Conservation (phyloP, 345 rosid genomes). For the Ceriops decandra region DNA sequence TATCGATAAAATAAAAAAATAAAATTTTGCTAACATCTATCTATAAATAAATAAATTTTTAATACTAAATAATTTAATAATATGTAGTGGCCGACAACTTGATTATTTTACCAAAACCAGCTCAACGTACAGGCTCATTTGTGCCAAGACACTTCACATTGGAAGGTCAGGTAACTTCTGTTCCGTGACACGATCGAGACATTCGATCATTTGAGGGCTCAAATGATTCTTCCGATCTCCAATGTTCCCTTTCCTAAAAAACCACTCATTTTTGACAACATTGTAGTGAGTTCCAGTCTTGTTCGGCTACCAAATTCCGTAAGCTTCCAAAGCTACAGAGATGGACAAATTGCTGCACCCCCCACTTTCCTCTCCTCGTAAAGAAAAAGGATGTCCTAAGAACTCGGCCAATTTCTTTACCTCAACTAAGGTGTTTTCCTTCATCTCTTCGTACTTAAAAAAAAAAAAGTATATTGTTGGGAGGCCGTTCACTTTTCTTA, state of each 20-base stretch:
- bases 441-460: constrained; percentile 7
- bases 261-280: too few relatives aligned
- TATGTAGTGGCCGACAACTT: too few relatives aligned
- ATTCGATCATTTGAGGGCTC: background rate
- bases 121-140: too few relatives aligned
- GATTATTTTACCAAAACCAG: too few relatives aligned
- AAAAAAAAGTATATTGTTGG: background rate
- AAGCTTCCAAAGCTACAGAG: constrained; percentile 3
- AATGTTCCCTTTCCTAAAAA: background rate
- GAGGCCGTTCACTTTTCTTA: too few relatives aligned
- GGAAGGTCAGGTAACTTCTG: background rate
- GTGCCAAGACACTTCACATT: too few relatives aligned
- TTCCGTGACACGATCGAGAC: background rate
- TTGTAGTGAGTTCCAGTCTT: background rate
- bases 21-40: too few relatives aligned
- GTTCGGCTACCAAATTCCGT: background rate
- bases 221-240: background rate
- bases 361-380: background rate
- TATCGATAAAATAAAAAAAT: too few relatives aligned
- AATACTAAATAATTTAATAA: too few relatives aligned
- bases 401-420: background rate
- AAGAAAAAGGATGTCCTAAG: background rate
- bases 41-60: too few relatives aligned
- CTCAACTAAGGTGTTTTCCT: background rate
- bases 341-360: background rate